Base-by-base conservation (phyloP, 768 basidiomycete genomes). In the Trametes sanguinea region DNA sequence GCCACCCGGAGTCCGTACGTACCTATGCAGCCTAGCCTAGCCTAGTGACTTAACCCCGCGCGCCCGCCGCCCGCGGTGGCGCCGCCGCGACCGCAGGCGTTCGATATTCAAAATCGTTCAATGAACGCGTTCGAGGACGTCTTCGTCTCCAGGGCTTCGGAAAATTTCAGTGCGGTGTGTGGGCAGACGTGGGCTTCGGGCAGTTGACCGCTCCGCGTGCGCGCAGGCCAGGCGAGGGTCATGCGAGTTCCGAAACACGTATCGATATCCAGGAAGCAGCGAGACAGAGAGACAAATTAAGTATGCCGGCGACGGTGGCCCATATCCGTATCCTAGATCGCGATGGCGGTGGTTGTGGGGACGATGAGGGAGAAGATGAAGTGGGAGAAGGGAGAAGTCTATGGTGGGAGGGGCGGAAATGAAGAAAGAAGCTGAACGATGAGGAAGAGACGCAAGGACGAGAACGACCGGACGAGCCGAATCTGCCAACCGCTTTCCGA, bases 281-380 rank as follows among this genome's bases (percentile, higher is more conserved):
- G 42, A 39, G 27, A 57, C 39, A 50, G 35, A 16, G 40, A 40
- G 16, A 47, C 30, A 30, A 42, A 16, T 22, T 32, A 44, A 55
- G 32, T 54, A 54, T 54, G 53, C 59, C 59, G 35, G 59, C 39
- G 17, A 16, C 44, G 30, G 57, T 29, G 51, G 44, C 54, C 54
- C 44, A 50, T 7, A 29, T 39, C 54, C 47, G 47, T 61, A 61
- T 50, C 46, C 60, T 55, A 61, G 52, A 48, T 40, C 13, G 37
- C 30, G 56, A 44, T 57, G 45, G 56, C 22, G 56, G 37, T 39
- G 46, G 33, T 47, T 37, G 46, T 37, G 47, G 22, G 22, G 22
- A 29, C 22, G 17, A 32, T 9, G 14, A 30, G 27, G 30, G 48
- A 32, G 27, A 50, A 30, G 29, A 5, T 9, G 42, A 14, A 43